phyloP scores from a whole-genome alignment of 176 grass and related monocot species.

The Musa acuminata region DNA sequence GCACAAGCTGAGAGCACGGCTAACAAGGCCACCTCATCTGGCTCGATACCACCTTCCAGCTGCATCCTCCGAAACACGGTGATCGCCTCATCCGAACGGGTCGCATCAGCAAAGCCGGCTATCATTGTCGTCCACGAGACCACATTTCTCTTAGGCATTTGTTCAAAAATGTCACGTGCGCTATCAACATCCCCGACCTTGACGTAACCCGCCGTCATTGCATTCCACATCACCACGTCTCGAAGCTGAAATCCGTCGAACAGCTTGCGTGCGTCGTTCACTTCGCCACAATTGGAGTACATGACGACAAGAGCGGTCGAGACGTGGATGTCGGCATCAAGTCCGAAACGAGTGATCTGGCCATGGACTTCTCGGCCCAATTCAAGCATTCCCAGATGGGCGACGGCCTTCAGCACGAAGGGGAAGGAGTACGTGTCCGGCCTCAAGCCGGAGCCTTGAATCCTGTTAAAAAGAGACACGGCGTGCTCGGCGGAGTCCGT shows the following conservation, averaged over 20 bases:
- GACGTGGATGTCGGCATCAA: conserved; percentile 30
- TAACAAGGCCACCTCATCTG: conserved; percentile 52
- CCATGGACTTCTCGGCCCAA: conserved; percentile 31
- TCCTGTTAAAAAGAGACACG: conserved; percentile 10
- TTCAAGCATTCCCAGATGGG: conserved; percentile 18
- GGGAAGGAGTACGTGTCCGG: conserved; percentile 32
- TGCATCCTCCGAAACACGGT: conserved; percentile 72
- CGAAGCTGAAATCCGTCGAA: conserved; percentile 42
- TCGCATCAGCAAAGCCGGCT: conserved; percentile 40
- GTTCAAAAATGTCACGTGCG: conserved; percentile 42
- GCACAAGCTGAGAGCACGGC: conserved; percentile 54
- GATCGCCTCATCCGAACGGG: conserved; percentile 36
- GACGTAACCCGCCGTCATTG: conserved; percentile 40
- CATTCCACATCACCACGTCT: conserved; percentile 58
- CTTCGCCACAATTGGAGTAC: conserved; percentile 35
- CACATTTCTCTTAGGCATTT: conserved; percentile 53
- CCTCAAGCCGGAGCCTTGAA: conserved; percentile 14
- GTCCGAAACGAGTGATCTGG: conserved; percentile 28
- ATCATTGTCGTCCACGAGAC: conserved; percentile 65
- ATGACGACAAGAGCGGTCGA: conserved; percentile 36
- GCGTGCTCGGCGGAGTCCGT: conserved; percentile 21
- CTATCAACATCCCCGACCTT: conserved; percentile 35
- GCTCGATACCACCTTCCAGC: conserved; percentile 44
- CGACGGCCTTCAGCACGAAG: conserved; percentile 18
- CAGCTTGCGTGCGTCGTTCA: conserved; percentile 30